Base-by-base conservation (phyloP, 176 grass and related monocot species). In the Zea mays region DNA sequence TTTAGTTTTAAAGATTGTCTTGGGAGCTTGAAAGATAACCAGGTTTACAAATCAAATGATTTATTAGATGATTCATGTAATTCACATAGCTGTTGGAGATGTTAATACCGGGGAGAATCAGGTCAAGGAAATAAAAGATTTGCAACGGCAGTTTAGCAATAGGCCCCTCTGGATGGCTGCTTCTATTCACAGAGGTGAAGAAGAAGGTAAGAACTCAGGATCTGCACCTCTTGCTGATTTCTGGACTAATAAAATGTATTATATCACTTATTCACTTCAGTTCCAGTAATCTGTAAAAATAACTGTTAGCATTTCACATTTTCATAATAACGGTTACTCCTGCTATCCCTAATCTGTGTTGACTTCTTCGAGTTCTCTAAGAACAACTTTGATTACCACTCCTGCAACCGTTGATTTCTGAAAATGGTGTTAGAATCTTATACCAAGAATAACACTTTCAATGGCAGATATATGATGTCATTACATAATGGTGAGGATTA, bases 181-280 rank as follows among this genome's bases (percentile, higher is more conserved):
- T 75, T 98, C 96, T 74, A 74, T 98, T 75, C 91, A 98, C 80
- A 79, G 78, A 51, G 92, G 96, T 27, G 92, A 98, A 92, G 87
- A 98, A 88, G 74, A 86, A 89, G 85, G 96, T 93, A 50, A 85
- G 54, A 8, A 45, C 47, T 15, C 17, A 78, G 74, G 54, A 82
- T 74, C 57, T 79, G 15, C 19, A 73, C 2, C 8, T 72, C 62
- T 45, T 83, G 21, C 19, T 72, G 65, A 37, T 79, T 72, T 3
- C 35, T 69, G 36, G 19, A 27, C 54, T 57, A 27, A 27, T 21
- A 61, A 27, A 61, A 61, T 36, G 51, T 7, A 50, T 69, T 70
- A 3, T 70, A 48, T 70, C 44, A 70, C 57, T 8, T 65, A 16
- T 8, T 8, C 45, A 12, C 4, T 63, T 37, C 47, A 21, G 1